Conservation (phyloP, 345 rosid genomes). For the Microthlaspi erraticum region DNA sequence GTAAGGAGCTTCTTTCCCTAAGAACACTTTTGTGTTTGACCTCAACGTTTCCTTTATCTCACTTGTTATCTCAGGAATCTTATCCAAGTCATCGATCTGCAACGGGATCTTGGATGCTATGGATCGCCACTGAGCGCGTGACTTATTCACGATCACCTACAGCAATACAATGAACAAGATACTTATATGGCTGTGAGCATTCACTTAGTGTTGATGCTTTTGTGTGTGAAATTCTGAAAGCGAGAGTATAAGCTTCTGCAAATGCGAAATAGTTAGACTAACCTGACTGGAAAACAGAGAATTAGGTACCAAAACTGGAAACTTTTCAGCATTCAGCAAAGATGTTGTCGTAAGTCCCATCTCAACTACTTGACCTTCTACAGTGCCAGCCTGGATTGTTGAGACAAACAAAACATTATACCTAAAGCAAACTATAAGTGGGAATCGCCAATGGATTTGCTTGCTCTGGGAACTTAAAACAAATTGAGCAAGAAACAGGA, state of each 20-base stretch:
- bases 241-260: neutral
- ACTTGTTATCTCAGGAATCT: slow-evolving; percentile 69
- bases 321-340: slow-evolving; percentile 77
- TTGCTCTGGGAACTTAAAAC: neutral
- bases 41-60: slow-evolving; percentile 71
- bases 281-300: slow-evolving; percentile 98
- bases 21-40: slow-evolving; percentile 68
- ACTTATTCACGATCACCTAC: slow-evolving; percentile 89
- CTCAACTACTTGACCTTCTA: slow-evolving; percentile 93
- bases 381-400: slow-evolving; percentile 73
- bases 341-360: slow-evolving; percentile 90
- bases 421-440: neutral
- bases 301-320: slow-evolving; percentile 89
- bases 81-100: slow-evolving; percentile 67
- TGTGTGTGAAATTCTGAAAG: neutral
- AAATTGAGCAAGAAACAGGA: slow-evolving; percentile 2
- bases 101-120: slow-evolving; percentile 69
- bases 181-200: neutral
- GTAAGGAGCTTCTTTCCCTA: slow-evolving; percentile 83
- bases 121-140: slow-evolving; percentile 83
- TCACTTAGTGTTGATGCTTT: neutral
- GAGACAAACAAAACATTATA: slow-evolving; percentile 10
- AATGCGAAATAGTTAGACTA: neutral
- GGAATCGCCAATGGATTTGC: neutral
- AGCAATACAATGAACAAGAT: neutral